Conservation (phyloP, 2,329 filamentous ascomycete genomes). For the Penicillium sp. region DNA sequence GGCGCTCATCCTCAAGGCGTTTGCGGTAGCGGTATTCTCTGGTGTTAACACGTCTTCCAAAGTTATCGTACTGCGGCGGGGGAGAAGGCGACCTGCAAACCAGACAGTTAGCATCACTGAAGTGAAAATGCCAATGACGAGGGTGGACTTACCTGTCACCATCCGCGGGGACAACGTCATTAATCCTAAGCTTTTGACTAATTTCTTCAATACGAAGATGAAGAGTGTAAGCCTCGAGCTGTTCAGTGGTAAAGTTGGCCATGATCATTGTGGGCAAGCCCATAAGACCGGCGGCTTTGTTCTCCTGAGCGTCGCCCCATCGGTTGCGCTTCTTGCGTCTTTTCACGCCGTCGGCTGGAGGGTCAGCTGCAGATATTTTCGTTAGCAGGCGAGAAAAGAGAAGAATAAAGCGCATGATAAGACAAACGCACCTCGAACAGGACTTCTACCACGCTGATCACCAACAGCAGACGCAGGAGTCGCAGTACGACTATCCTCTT, state of each 20-base stretch:
- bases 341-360: conserved; percentile 74
- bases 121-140: conserved; percentile 23
- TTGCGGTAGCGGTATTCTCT: conserved; percentile 98
- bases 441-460: conserved; percentile 90
- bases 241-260: conserved; percentile 97
- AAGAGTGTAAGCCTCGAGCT: conserved; percentile 94
- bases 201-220: conserved; percentile 99
- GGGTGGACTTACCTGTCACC: conserved; percentile 78
- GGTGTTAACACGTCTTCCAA: conserved; percentile 98
- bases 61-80: conserved; percentile 97
- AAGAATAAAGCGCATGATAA: background rate
- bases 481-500: conserved; percentile 51
- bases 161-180: conserved; percentile 97
- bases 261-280: conserved; percentile 94
- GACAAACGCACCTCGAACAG: conserved; percentile 70
- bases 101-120: conserved; percentile 23
- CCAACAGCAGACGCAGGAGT: conserved; percentile 53
- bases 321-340: conserved; percentile 98
- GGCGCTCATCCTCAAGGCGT: conserved; percentile 95
- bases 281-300: conserved; percentile 98
- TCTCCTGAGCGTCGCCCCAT: conserved; percentile 96
- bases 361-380: conserved; percentile 42
- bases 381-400: conserved; percentile 26
- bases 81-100: conserved; percentile 83
- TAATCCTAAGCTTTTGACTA: conserved; percentile 97